A percentile compares a stretch with the other conserved stretches of the same genome.
Evolutionary conservation across 2,329 filamentous ascomycete genomes (phyloP).

Genomic region (Periconia digitata): DNA sequence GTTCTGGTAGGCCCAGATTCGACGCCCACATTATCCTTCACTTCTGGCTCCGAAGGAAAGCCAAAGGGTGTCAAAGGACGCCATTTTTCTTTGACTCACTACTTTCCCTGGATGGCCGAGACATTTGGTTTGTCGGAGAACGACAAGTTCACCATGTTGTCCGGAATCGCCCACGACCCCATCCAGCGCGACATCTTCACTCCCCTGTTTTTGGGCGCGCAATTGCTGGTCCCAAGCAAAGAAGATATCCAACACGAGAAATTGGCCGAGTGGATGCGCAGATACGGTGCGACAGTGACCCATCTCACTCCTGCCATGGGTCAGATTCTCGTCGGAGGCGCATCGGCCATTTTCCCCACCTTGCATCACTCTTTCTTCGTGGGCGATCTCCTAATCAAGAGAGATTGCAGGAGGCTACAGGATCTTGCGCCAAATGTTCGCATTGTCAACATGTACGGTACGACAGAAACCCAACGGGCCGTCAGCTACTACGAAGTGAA

Average conservation of each 20-base stretch:
- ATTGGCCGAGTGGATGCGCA: slow-evolving; percentile 84
- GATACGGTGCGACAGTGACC: slow-evolving; percentile 73
- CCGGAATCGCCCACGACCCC: slow-evolving; percentile 75
- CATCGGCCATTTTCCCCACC: slow-evolving; percentile 72
- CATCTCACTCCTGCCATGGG: slow-evolving; percentile 97
- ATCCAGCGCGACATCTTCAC: slow-evolving; percentile 80
- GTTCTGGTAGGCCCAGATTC: slow-evolving; percentile 86
- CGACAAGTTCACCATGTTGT: slow-evolving; percentile 78
- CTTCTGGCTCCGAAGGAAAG: slow-evolving; percentile 70
- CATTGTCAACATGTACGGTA: slow-evolving; percentile 86
- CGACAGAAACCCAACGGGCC: slow-evolving; percentile 79
- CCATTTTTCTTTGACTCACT: slow-evolving; percentile 82
- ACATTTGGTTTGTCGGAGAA: slow-evolving; percentile 73
- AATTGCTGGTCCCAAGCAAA: slow-evolving; percentile 74
- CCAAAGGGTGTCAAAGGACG: slow-evolving; percentile 87
- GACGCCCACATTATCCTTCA: slow-evolving; percentile 67
- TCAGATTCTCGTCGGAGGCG: slow-evolving; percentile 86
- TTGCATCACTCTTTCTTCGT: slow-evolving; percentile 87
- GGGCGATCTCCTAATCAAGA: slow-evolving; percentile 83
- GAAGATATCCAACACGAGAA: slow-evolving; percentile 87
- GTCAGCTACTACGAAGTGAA: slow-evolving; percentile 84
- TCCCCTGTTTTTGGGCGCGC: slow-evolving; percentile 81
- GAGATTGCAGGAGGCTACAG: slow-evolving; percentile 77
- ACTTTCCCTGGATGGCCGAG: slow-evolving; percentile 92
- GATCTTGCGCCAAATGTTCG: slow-evolving; percentile 71